Conservation (phyloP, 2,329 filamentous ascomycete genomes). For the Venturia aucupariae region DNA sequence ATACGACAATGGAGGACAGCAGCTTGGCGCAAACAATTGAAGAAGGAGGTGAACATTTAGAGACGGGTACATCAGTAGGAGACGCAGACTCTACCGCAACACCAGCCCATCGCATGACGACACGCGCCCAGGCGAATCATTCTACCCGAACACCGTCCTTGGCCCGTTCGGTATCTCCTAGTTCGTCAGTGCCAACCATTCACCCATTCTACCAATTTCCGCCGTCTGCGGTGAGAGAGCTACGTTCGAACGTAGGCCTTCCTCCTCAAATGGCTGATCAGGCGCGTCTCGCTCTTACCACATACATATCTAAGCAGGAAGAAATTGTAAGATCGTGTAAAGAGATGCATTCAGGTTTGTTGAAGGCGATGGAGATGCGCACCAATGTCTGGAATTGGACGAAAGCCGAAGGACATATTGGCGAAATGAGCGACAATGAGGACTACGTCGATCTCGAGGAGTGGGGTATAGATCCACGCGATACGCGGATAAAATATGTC, state of each 20-base stretch:
- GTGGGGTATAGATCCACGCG: conserved; percentile 48
- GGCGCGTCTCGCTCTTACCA: conserved; percentile 60
- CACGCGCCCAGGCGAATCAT: conserved; percentile 42
- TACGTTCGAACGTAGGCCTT: conserved; percentile 53
- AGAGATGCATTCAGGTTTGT: conserved; percentile 59
- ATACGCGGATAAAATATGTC: conserved; percentile 9
- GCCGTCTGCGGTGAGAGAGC: conserved; percentile 51
- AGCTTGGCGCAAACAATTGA: conserved; percentile 10
- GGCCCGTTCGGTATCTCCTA: conserved; percentile 35
- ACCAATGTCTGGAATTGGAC: conserved; percentile 64
- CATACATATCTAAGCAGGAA: conserved; percentile 80
- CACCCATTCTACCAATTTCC: conserved; percentile 69
- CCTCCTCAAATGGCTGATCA: conserved; percentile 69
- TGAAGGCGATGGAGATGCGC: conserved; percentile 63
- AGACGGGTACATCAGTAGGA: conserved; percentile 3
- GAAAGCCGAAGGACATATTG: conserved; percentile 67
- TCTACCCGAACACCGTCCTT: conserved; percentile 20
- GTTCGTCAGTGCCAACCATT: conserved; percentile 45
- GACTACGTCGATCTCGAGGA: conserved; percentile 82
- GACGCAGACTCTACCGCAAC: conserved; percentile 32
- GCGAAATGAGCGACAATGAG: conserved; percentile 78
- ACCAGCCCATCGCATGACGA: conserved; percentile 45
- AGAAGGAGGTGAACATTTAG: conserved; percentile 22
- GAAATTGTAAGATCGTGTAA: conserved; percentile 66
- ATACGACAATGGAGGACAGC: neutral